Conservation (phyloP, 139 green algal species). For the Chlorella sp. region DNA sequence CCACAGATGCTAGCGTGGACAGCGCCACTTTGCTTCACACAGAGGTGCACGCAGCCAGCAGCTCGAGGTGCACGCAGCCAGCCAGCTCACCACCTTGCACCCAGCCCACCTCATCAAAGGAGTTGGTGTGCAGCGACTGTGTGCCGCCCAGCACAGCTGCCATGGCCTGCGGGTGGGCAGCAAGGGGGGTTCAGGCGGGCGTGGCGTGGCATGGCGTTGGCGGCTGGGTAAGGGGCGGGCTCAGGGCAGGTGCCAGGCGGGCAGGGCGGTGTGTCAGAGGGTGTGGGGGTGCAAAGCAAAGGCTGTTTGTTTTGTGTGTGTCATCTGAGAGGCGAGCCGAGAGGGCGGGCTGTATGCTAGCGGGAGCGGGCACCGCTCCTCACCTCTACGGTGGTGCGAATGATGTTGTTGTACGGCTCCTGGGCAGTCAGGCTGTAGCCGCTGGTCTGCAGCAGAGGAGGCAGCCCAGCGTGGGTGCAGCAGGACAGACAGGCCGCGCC, state of each 20-base stretch:
- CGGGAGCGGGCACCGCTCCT: neutral
- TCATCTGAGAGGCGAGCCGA: no score
- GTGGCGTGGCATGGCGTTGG: no score
- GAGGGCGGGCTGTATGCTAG: no score
- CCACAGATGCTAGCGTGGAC: neutral
- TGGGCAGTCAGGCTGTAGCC: constrained; percentile 61
- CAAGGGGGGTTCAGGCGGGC: no score
- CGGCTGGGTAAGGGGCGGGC: no score
- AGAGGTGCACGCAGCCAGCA: neutral
- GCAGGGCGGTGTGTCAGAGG: no score
- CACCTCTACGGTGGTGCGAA: constrained; percentile 53
- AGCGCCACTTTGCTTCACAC: no score
- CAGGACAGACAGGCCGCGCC: neutral
- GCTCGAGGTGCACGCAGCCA: no score
- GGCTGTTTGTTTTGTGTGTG: no score
- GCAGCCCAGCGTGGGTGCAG: neutral
- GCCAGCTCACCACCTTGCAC: neutral
- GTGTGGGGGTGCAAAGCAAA: no score
- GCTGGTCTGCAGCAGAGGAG: constrained; percentile 46
- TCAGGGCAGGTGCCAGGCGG: no score
- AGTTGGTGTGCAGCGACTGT: constrained; percentile 79
- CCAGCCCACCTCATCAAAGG: constrained; percentile 63
- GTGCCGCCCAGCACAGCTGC: constrained; percentile 73
- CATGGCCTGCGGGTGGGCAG: constrained; percentile 49
- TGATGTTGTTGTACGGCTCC: constrained; percentile 65